Percentiles rank a stretch among this genome's conserved stretches.
Conservation (phyloP, 495 filamentous ascomycete genomes). For the Tuber indicum region DNA sequence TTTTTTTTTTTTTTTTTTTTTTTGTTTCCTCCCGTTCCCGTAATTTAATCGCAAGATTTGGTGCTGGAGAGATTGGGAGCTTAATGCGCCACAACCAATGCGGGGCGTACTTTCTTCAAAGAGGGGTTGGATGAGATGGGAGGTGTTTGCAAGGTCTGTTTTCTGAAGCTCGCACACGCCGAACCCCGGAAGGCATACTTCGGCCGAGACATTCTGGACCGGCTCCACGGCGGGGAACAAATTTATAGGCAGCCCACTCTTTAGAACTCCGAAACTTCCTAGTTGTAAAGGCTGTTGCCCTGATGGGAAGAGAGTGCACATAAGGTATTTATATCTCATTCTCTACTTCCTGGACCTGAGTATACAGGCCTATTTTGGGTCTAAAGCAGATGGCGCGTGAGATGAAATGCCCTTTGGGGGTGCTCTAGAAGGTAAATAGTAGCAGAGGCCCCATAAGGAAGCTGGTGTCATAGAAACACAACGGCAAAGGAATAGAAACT, state of each 20-base stretch:
- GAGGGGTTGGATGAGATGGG: neutral
- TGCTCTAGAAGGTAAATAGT: neutral
- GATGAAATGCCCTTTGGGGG: neutral
- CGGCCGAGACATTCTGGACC: too few relatives aligned
- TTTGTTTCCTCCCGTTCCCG: too few relatives aligned
- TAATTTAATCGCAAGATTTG: neutral
- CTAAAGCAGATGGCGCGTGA: neutral
- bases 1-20: neutral
- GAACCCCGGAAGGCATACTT: neutral
- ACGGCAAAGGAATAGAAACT: neutral
- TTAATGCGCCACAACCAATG: neutral
- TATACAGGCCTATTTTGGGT: neutral
- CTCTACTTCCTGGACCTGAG: neutral
- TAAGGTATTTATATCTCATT: neutral
- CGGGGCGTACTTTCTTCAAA: neutral
- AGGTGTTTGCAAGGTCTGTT: neutral
- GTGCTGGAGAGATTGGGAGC: neutral
- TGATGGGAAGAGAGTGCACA: neutral
- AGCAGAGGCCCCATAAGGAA: neutral
- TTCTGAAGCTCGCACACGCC: neutral
- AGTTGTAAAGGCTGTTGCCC: neutral
- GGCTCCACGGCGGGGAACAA: neutral
- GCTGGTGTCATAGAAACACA: neutral
- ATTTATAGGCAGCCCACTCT: neutral
- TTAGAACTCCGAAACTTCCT: neutral